These are phyloP conservation scores for Gaertneriomyces semiglobifer DNA, from an alignment of 192 early-diverging fungal species.

Conservation along the genomic window DNA sequence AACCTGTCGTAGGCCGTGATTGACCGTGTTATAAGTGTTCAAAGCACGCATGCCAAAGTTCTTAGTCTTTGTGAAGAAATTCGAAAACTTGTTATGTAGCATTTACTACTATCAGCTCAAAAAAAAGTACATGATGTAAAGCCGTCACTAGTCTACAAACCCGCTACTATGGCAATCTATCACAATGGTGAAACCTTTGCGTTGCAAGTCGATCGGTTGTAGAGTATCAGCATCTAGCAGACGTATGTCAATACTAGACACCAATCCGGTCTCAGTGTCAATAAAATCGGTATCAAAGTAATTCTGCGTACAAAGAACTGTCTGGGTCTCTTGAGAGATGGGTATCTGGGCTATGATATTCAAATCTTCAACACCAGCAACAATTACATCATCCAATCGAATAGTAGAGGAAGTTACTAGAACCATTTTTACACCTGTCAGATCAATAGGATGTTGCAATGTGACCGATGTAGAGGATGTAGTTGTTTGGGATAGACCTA, in stretches of 20 bases:
- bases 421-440: conserved; percentile 7
- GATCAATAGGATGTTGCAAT: conserved; percentile 10
- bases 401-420: neutral
- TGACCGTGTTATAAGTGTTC: conserved; percentile 2
- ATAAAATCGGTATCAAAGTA: conserved; percentile 17
- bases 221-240: conserved; percentile 10
- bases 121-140: no score
- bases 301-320: conserved; percentile 11
- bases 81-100: no score
- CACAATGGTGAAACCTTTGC: conserved; percentile 9
- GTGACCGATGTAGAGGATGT: neutral
- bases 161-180: conserved; percentile 8
- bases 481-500: neutral
- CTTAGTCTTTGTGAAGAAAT: neutral
- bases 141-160: neutral
- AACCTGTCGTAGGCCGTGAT: neutral
- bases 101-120: no score
- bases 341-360: conserved; percentile 12
- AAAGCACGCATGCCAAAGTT: neutral
- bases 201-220: conserved; percentile 3
- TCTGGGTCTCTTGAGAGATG: conserved; percentile 4
- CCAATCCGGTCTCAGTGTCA: conserved; percentile 6
- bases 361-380: conserved; percentile 1
- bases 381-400: neutral
- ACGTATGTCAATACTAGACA: conserved; percentile 12